A percentile compares a stretch with the other conserved stretches of the same genome.
Evolutionary conservation across 495 filamentous ascomycete genomes (phyloP).

Genomic region (Clohesyomyces aquaticus): DNA sequence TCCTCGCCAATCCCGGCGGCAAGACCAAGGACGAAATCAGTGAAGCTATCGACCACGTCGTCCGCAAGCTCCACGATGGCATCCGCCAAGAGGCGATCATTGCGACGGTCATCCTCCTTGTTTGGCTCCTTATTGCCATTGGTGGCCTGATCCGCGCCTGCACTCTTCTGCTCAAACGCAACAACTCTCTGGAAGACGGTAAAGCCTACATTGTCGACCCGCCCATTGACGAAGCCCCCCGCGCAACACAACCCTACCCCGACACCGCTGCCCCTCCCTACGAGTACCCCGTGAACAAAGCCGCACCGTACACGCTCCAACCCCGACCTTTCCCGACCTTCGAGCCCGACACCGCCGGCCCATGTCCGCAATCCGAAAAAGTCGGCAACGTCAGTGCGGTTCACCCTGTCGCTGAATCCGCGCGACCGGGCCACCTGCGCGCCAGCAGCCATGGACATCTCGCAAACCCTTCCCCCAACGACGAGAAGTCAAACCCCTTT

Average conservation of each 20-base stretch:
- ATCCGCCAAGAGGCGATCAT: constrained; percentile 79
- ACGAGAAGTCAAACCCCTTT: constrained; percentile 42
- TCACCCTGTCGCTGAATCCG: constrained; percentile 42
- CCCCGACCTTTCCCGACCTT: constrained; percentile 45
- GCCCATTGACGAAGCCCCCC: constrained; percentile 11
- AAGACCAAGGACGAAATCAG: constrained; percentile 79
- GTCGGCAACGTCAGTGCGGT: constrained; percentile 42
- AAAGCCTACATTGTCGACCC: constrained; percentile 33
- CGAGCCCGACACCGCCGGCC: constrained; percentile 16
- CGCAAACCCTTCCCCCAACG: constrained; percentile 41
- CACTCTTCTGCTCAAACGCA: constrained; percentile 50
- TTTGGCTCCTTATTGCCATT: constrained; percentile 78
- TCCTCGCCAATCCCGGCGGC: constrained; percentile 72
- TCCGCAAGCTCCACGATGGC: constrained; percentile 61
- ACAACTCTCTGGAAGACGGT: constrained; percentile 58
- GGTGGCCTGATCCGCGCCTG: constrained; percentile 71
- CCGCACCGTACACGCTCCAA: constrained; percentile 43
- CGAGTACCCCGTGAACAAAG: constrained; percentile 41
- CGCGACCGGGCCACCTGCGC: constrained; percentile 44
- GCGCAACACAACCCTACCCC: constrained; percentile 14
- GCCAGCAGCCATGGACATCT: constrained; percentile 46
- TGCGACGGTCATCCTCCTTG: constrained; percentile 65
- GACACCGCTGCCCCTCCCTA: constrained; percentile 39
- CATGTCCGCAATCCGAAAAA: constrained; percentile 34
- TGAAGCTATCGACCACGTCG: constrained; percentile 68